Evolutionary conservation across 768 basidiomycete species (phyloP).

Genomic region (Amanita phalloides): DNA sequence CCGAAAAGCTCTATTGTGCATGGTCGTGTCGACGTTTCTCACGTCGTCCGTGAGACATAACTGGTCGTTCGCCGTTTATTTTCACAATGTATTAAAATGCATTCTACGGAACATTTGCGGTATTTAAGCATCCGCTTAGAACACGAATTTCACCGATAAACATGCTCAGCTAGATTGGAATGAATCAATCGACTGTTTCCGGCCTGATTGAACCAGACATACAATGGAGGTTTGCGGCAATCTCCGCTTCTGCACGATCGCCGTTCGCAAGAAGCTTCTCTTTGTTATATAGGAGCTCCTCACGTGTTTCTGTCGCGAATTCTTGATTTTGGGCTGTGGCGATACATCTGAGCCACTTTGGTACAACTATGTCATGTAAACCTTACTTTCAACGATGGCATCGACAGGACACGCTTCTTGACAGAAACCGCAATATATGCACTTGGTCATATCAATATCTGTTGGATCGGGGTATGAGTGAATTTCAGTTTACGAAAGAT

Average conservation of each 20-base stretch:
- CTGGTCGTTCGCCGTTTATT: neutral
- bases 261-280: constrained; percentile 96
- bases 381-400: constrained; percentile 96
- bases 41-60: neutral
- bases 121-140: neutral
- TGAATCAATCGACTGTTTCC: constrained; percentile 10
- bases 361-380: constrained; percentile 1
- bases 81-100: neutral
- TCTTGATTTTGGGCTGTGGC: constrained; percentile 89
- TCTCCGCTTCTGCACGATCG: constrained; percentile 93
- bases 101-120: constrained; percentile 1
- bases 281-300: constrained; percentile 98
- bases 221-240: constrained; percentile 89
- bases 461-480: neutral
- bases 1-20: neutral
- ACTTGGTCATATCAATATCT: constrained; percentile 99
- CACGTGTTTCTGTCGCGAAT: constrained; percentile 94
- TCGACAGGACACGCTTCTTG: constrained; percentile 99
- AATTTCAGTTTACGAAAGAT: neutral
- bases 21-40: neutral
- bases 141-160: constrained; percentile 52
- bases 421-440: constrained; percentile 99
- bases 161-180: constrained; percentile 60
- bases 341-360: constrained; percentile 6
- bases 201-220: constrained; percentile 6